Conservation (phyloP, 164 flowering plant species). For the Euptelea pleiosperma region DNA sequence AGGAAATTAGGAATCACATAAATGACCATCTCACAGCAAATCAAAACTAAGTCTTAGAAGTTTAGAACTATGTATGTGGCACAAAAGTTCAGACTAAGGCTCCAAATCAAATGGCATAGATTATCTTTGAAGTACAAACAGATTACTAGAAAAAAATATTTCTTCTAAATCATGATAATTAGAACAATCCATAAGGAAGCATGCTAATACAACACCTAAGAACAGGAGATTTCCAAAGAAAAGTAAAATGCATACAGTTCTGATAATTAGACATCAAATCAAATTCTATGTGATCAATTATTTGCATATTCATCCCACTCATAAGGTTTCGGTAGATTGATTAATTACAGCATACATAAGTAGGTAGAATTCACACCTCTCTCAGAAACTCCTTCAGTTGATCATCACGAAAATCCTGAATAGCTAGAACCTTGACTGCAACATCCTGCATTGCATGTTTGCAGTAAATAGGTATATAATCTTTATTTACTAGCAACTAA, state of each 20-base stretch:
- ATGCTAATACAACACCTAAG: no score
- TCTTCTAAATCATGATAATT: no score
- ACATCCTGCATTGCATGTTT: constrained; percentile 68
- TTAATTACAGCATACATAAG: neutral
- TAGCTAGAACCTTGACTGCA: constrained; percentile 85
- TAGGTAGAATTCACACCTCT: constrained; percentile 50
- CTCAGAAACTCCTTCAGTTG: constrained; percentile 85
- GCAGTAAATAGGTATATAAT: neutral
- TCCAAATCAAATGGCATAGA: no score
- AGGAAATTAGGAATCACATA: neutral
- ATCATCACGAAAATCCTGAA: constrained; percentile 84
- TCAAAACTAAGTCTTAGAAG: neutral
- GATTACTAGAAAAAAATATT: no score
- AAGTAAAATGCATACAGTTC: no score
- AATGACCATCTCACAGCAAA: neutral
- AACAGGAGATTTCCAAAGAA: no score
- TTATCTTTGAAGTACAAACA: no score
- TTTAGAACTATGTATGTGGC: neutral
- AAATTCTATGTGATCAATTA: no score
- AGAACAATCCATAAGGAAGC: no score
- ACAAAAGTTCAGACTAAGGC: neutral
- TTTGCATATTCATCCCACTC: no score
- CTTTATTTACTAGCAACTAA: neutral
- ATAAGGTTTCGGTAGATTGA: no score
- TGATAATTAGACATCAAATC: no score